phyloP scores from a whole-genome alignment of 208 protist species.

The Herpetomonas tarakana region DNA sequence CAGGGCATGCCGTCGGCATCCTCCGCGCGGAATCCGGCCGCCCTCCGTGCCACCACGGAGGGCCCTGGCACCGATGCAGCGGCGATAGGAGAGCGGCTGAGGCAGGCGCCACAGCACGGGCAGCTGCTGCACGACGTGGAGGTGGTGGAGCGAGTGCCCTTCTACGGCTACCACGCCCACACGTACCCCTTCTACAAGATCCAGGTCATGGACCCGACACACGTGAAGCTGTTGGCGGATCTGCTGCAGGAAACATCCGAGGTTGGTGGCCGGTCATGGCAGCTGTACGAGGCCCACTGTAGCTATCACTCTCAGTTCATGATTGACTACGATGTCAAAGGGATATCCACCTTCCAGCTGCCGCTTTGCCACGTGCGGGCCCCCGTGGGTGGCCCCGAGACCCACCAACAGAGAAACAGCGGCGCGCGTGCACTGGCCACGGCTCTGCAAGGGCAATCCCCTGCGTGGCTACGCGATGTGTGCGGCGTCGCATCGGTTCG shows the following conservation, averaged over 20 bases:
- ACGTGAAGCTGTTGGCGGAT: conserved; percentile 25
- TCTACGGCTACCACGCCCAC: conserved; percentile 71
- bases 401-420: too few species aligned
- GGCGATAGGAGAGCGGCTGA: too few species aligned
- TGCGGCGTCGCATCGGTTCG: too few species aligned
- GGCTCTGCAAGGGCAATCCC: too few species aligned
- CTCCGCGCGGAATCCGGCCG: too few species aligned
- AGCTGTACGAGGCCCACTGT: conserved; percentile 62
- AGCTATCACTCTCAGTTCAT: conserved; percentile 76
- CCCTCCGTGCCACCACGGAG: too few species aligned
- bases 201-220: conserved; percentile 47
- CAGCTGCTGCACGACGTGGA: conserved; percentile 75
- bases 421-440: too few species aligned
- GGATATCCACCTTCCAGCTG: conserved; percentile 49
- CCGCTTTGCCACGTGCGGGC: conserved; percentile 16
- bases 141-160: conserved; percentile 46
- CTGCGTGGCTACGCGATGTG: too few species aligned
- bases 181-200: conserved; percentile 57
- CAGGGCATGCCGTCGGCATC: not conserved
- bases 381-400: conserved; percentile 8
- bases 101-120: too few species aligned
- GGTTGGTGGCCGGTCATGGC: conserved; percentile 56
- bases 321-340: conserved; percentile 59
- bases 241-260: conserved; percentile 47
- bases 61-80: too few species aligned